Evolutionary conservation across 352 stramenopile species (phyloP), one percentile per base, ranked within the genome.

Genomic region (Phytophthora brassicae): DNA sequence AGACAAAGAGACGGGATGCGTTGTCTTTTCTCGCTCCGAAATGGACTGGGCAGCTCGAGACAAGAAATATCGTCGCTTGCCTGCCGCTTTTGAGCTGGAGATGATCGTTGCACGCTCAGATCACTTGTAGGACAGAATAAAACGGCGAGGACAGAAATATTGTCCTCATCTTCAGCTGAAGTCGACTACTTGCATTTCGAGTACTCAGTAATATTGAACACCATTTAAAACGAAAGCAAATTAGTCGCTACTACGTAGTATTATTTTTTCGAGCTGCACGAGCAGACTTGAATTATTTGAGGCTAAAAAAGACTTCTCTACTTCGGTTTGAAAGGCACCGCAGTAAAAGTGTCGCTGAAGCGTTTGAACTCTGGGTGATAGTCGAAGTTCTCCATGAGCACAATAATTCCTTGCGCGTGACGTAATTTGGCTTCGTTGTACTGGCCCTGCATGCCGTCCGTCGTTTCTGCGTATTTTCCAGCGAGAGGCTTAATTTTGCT

Each of bases 301-400:
- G n/a, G n/a, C n/a, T n/a, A n/a, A n/a, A n/a, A n/a, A 26, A 45
- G 9, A 2, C 12, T 9, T 6, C 6, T 47, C 29, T 66, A 90
- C 56, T 90, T 90, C 9, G 81, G 81, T 26, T 64, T 70, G 61
- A 96, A 95, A 0, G 86, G 86, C 36, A 93, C 81, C 1, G 87
- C 88, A 0, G 81, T 89, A 70, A 96, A 96, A 28, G 74, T 86
- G 65, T 95, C 88, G 65, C 84, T 94, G 56, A 84, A 89, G 47
- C 86, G 87, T 64, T 96, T 96, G 72, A 92, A 96, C 58, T 91
- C 84, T 5, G 88, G 88, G 55, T 96, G 88, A 65, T 96, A 96
- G 57, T 94, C 83, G 48, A 96, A 96, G 50, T 96, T 86, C 31
- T 94, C 74, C 46, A 95, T 88, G 28, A 96, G 80, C 52, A 96